Percentiles rank a stretch among this genome's conserved stretches.
Evolutionary conservation across 257 asterid species (phyloP).

Genomic region (Nicotiana knightiana): DNA sequence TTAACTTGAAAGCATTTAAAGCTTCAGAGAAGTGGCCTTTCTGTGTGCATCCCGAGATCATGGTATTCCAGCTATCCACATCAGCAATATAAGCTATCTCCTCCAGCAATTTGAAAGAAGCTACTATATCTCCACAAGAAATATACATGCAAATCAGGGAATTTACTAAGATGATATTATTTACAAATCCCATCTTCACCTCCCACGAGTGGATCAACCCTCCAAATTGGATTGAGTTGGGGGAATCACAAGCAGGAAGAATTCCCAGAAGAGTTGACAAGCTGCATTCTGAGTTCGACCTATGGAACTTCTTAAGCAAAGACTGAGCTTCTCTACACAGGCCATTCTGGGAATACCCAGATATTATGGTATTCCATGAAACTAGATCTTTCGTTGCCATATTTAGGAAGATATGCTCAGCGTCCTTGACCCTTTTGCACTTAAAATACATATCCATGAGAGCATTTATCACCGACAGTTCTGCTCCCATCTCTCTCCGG

Average conservation of each 20-base stretch:
- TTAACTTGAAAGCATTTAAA: slow-evolving; percentile 40
- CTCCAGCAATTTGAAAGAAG: slow-evolving; percentile 41
- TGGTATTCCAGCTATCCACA: slow-evolving; percentile 57
- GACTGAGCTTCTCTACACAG: slow-evolving; percentile 35
- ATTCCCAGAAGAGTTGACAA: slow-evolving; percentile 56
- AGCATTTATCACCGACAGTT: slow-evolving; percentile 38
- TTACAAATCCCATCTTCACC: slow-evolving; percentile 45
- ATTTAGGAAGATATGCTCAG: slow-evolving; percentile 35
- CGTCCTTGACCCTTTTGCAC: slow-evolving; percentile 28
- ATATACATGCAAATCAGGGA: slow-evolving; percentile 60
- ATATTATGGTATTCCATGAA: slow-evolving; percentile 67
- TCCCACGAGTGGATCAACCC: slow-evolving; percentile 54
- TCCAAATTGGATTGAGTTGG: slow-evolving; percentile 38
- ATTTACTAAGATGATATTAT: slow-evolving; percentile 35
- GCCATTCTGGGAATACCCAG: slow-evolving; percentile 52
- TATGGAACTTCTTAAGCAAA: slow-evolving; percentile 43
- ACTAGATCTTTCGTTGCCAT: slow-evolving; percentile 49
- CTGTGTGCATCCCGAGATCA: slow-evolving; percentile 56
- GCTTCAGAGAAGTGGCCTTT: slow-evolving; percentile 42
- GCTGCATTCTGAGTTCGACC: slow-evolving; percentile 24
- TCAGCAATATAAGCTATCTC: slow-evolving; percentile 22
- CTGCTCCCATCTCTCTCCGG: slow-evolving; percentile 43
- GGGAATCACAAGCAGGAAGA: slow-evolving; percentile 52
- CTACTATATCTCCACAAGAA: slow-evolving; percentile 33
- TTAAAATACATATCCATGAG: slow-evolving; percentile 56